phyloP scores from a whole-genome alignment of 2,329 filamentous ascomycete genomes.

The Magnaporthiopsis rhizophila region DNA sequence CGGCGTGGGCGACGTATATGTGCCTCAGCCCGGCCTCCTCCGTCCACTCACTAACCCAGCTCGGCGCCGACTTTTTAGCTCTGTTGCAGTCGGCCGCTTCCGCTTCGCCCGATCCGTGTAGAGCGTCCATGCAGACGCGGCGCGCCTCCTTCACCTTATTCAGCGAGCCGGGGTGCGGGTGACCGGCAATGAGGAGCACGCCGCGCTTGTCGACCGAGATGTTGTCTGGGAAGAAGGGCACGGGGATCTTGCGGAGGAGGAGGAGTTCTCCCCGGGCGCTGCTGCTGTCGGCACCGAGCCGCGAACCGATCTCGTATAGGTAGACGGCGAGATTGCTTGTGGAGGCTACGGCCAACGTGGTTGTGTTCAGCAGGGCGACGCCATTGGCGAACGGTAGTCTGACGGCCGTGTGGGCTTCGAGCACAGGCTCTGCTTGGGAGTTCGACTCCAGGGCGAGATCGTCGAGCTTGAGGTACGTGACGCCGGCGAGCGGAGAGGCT shows the following conservation, averaged over 20 bases:
- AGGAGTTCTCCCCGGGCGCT: conserved; percentile 1
- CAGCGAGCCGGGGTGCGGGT: conserved; percentile 27
- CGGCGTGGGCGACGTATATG: not conserved
- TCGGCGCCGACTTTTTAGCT: conserved; percentile 13
- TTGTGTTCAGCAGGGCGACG: conserved; percentile 29
- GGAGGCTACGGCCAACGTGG: conserved; percentile 29
- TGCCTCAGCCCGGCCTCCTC: conserved; percentile 2
- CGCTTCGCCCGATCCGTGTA: not conserved
- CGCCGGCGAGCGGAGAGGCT: conserved; percentile 18
- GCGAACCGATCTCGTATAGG: conserved; percentile 19
- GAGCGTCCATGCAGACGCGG: conserved; percentile 25
- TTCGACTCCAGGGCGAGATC: not conserved
- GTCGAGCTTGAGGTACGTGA: conserved; percentile 24
- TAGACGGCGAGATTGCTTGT: conserved; percentile 21
- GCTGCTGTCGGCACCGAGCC: not conserved
- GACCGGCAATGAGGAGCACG: conserved; percentile 31
- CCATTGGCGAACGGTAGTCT: conserved; percentile 33
- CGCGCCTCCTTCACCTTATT: conserved; percentile 23
- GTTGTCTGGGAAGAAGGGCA: conserved; percentile 34
- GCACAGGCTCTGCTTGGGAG: conserved; percentile 13
- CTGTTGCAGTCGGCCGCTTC: not conserved
- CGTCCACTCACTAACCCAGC: conserved; percentile 11
- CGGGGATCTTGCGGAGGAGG: conserved; percentile 10
- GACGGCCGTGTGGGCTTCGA: conserved; percentile 19
- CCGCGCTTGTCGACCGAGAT: conserved; percentile 22